These are phyloP conservation scores for Pezizomycotina sp. DNA, from an alignment of 2,329 filamentous ascomycete species.

Conservation along the genomic window DNA sequence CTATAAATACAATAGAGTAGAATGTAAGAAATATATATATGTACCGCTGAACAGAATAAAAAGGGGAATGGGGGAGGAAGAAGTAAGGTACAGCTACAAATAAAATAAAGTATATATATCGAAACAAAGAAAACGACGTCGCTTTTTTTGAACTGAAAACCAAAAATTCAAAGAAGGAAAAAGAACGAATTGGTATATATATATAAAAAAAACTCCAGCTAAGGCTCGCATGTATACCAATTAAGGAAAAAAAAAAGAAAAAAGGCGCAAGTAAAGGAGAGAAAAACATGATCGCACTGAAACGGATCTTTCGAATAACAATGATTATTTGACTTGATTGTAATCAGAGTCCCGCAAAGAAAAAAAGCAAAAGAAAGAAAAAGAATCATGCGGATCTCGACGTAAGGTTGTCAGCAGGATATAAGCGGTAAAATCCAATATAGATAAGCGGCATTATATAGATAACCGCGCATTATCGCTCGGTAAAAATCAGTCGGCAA, in stretches of 20 bases:
- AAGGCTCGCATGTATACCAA: not conserved
- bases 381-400: not conserved
- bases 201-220: not conserved
- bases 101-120: conserved; percentile 1
- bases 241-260: not conserved
- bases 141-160: conserved; percentile 3
- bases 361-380: not conserved
- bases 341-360: not conserved
- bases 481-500: conserved; percentile 1
- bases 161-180: not conserved
- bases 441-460: not conserved
- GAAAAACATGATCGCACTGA: not conserved
- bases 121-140: not conserved
- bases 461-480: not conserved
- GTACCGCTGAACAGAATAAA: not conserved
- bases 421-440: not conserved
- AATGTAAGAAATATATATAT: no score
- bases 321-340: conserved; percentile 1
- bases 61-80: not conserved
- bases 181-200: not conserved
- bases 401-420: not conserved
- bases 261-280: not conserved
- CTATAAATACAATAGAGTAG: no score
- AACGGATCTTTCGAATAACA: not conserved
- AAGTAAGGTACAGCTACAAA: not conserved